These are phyloP conservation scores for Tulasnella sp. DNA, from an alignment of 768 basidiomycete species.

Conservation along the genomic window DNA sequence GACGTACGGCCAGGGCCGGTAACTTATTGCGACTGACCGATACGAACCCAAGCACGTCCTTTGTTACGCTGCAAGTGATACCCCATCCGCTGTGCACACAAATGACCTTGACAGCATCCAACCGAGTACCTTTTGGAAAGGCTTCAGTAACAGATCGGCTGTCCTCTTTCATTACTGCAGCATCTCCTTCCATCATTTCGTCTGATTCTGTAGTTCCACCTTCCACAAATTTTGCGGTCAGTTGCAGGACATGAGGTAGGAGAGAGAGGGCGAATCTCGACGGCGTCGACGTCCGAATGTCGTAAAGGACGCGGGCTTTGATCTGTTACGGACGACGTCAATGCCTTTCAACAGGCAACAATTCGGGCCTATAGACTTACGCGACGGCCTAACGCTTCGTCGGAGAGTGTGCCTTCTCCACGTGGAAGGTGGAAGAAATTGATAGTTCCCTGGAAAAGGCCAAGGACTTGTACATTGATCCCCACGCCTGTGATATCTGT, in stretches of 20 bases:
- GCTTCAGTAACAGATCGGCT: conserved; percentile 37
- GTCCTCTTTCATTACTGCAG: too few relatives aligned
- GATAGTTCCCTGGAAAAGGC: conserved; percentile 84
- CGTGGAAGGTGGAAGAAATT: conserved; percentile 60
- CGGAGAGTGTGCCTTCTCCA: neutral
- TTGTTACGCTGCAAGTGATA: conserved; percentile 52
- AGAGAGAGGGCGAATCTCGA: conserved; percentile 76
- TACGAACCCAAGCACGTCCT: conserved; percentile 64
- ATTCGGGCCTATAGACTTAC: neutral
- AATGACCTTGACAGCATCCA: conserved; percentile 63
- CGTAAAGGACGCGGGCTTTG: conserved; percentile 75
- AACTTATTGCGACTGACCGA: conserved; percentile 61
- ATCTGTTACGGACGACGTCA: conserved; percentile 37
- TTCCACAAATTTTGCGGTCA: neutral
- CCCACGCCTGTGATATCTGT: conserved; percentile 65
- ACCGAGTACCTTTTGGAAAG: conserved; percentile 60
- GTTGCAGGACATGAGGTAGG: conserved; percentile 53
- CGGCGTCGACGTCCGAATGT: conserved; percentile 54
- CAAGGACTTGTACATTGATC: conserved; percentile 77
- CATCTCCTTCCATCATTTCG: too few relatives aligned
- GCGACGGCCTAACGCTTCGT: neutral
- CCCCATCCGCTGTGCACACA: conserved; percentile 76
- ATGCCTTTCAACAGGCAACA: too few relatives aligned
- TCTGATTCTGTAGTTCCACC: too few relatives aligned
- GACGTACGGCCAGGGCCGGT: conserved; percentile 86